Evolutionary conservation across 2,329 filamentous ascomycete genomes (phyloP).

Genomic region (Aschersonia sp.): DNA sequence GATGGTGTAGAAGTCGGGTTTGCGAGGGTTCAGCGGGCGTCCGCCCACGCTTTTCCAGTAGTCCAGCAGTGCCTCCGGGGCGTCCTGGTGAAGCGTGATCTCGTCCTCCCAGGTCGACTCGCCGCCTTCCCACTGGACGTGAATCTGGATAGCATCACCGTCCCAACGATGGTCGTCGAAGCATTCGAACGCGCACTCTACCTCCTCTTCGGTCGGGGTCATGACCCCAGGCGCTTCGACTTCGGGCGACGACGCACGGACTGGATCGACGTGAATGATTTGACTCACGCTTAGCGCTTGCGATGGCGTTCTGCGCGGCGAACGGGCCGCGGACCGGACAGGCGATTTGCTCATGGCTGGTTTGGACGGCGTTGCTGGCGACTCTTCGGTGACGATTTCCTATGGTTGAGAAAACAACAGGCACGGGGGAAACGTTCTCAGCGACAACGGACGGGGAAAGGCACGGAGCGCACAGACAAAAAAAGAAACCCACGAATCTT

Average conservation of each 20-base stretch:
- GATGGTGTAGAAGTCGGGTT: slow-evolving; percentile 17
- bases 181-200: slow-evolving; percentile 8
- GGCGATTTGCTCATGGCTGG: neutral
- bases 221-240: neutral
- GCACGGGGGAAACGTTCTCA: neutral
- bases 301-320: neutral
- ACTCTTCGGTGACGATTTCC: neutral
- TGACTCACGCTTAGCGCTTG: neutral
- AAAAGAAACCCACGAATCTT: slow-evolving; percentile 1
- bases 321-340: neutral
- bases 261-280: neutral
- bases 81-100: slow-evolving; percentile 17
- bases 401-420: neutral
- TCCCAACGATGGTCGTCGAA: slow-evolving; percentile 15
- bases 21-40: slow-evolving; percentile 15
- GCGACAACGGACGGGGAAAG: no score
- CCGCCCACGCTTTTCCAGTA: slow-evolving; percentile 18
- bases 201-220: neutral
- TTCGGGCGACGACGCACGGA: neutral
- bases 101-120: slow-evolving; percentile 20
- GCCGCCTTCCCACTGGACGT: slow-evolving; percentile 16
- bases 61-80: slow-evolving; percentile 13
- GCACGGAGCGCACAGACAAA: neutral
- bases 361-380: neutral
- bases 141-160: slow-evolving; percentile 13